These are phyloP conservation scores for Chimonanthus salicifolius DNA, from an alignment of 164 flowering plant genomes.

Conservation along the genomic window DNA sequence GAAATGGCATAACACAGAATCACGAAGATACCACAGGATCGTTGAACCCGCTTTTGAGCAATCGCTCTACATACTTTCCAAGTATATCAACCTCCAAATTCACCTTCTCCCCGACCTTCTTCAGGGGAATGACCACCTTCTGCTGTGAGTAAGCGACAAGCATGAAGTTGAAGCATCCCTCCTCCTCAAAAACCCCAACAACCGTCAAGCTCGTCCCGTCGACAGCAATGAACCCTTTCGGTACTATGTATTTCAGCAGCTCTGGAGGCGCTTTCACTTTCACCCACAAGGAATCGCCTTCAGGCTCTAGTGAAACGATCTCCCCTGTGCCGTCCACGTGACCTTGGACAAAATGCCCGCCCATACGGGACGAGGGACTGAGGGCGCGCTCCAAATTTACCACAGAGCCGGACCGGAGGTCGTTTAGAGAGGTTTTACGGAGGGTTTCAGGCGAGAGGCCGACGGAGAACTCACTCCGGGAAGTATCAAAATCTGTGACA, in stretches of 20 bases:
- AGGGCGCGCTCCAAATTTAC: slow-evolving; percentile 69
- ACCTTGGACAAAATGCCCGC: slow-evolving; percentile 97
- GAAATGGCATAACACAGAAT: slow-evolving; percentile 2
- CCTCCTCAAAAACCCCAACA: slow-evolving; percentile 76
- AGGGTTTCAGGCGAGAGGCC: slow-evolving; percentile 85
- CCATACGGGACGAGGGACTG: slow-evolving; percentile 64
- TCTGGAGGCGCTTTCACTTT: slow-evolving; percentile 59
- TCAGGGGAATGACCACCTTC: slow-evolving; percentile 76
- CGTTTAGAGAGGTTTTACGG: slow-evolving; percentile 60
- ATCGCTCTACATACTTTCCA: slow-evolving; percentile 92
- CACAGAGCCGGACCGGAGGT: slow-evolving; percentile 47
- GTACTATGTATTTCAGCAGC: slow-evolving; percentile 67
- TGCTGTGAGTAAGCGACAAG: slow-evolving; percentile 86
- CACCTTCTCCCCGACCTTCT: slow-evolving; percentile 83
- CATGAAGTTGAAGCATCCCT: slow-evolving; percentile 77
- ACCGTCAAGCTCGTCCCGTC: slow-evolving; percentile 98
- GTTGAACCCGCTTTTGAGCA: slow-evolving; percentile 47
- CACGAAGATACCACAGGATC: slow-evolving; percentile 23
- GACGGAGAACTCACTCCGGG: slow-evolving; percentile 49
- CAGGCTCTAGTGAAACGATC: slow-evolving; percentile 48
- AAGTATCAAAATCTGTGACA: slow-evolving; percentile 53
- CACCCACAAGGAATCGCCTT: slow-evolving; percentile 88
- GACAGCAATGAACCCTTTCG: slow-evolving; percentile 82
- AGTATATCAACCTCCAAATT: slow-evolving; percentile 91
- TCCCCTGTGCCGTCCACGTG: slow-evolving; percentile 93